Conservation (phyloP, 192 early-diverging fungal genomes). For the Phlyctochytrium bullatum region DNA sequence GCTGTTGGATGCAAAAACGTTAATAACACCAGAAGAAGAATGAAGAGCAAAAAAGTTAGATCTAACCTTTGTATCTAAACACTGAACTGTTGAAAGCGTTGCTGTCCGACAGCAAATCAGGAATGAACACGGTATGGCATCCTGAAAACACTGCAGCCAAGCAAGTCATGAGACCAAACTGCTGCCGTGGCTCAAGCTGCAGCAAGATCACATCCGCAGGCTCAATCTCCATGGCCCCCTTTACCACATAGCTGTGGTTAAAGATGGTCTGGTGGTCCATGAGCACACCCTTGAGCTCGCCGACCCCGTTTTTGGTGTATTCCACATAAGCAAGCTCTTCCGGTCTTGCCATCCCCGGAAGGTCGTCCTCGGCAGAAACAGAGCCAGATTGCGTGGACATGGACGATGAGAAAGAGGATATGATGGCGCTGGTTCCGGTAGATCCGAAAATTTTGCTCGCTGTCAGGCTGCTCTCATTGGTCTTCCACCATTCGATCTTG, state of each 20-base stretch:
- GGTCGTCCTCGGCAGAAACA: constrained; percentile 16
- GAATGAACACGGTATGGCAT: constrained; percentile 64
- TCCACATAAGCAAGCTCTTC: constrained; percentile 80
- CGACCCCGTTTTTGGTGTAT: constrained; percentile 78
- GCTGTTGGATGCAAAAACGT: constrained; percentile 26
- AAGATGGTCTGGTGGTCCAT: constrained; percentile 75
- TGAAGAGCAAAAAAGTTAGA: constrained; percentile 4
- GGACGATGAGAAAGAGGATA: constrained; percentile 11
- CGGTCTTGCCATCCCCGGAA: constrained; percentile 3
- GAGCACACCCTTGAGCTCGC: constrained; percentile 80
- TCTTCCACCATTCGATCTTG: constrained; percentile 77
- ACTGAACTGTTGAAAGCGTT: constrained; percentile 69
- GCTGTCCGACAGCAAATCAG: constrained; percentile 57
- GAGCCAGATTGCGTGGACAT: constrained; percentile 18
- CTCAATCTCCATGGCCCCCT: constrained; percentile 19
- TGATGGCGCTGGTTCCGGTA: constrained; percentile 19
- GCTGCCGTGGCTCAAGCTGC: constrained; percentile 78
- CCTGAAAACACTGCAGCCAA: constrained; percentile 72
- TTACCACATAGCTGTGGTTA: constrained; percentile 55
- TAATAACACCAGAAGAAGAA: constrained; percentile 5
- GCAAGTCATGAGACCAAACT: constrained; percentile 69
- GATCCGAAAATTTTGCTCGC: constrained; percentile 35
- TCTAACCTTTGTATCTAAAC: constrained; percentile 63
- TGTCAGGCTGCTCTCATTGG: constrained; percentile 63
- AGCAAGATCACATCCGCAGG: constrained; percentile 57